These are phyloP conservation scores for Poa annua DNA, from an alignment of 176 grass and related monocot species.

Conservation along the genomic window DNA sequence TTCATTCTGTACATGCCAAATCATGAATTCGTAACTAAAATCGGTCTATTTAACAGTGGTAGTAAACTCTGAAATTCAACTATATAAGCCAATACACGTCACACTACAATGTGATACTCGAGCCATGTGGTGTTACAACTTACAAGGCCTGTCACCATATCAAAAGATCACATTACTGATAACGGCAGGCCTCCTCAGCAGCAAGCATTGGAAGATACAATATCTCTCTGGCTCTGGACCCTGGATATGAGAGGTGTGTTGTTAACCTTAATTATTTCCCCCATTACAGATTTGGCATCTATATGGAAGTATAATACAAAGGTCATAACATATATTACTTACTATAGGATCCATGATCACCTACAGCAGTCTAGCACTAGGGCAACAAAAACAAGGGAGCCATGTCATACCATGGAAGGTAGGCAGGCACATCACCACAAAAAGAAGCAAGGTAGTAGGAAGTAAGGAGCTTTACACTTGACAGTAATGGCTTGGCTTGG, in stretches of 20 bases:
- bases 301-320: slow-evolving; percentile 39
- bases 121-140: background rate
- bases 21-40: too few relatives aligned
- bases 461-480: slow-evolving; percentile 49
- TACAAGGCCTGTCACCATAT: background rate
- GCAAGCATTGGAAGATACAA: background rate
- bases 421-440: slow-evolving; percentile 38
- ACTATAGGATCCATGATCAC: slow-evolving; percentile 34
- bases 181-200: background rate
- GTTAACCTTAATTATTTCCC: slow-evolving; percentile 35
- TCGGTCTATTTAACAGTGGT: too few relatives aligned
- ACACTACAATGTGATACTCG: background rate
- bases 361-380: slow-evolving; percentile 48
- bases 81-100: too few relatives aligned
- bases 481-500: slow-evolving; percentile 26
- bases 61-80: too few relatives aligned
- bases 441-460: slow-evolving; percentile 38
- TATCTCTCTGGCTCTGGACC: background rate
- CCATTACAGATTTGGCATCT: background rate
- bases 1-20: too few relatives aligned
- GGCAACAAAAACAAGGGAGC: slow-evolving; percentile 27
- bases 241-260: background rate
- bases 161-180: background rate
- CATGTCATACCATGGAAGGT: slow-evolving; percentile 38
- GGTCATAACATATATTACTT: slow-evolving; percentile 14